Evolutionary conservation across 345 rosid species (phyloP).

Genomic region (Bretschneidera sinensis): DNA sequence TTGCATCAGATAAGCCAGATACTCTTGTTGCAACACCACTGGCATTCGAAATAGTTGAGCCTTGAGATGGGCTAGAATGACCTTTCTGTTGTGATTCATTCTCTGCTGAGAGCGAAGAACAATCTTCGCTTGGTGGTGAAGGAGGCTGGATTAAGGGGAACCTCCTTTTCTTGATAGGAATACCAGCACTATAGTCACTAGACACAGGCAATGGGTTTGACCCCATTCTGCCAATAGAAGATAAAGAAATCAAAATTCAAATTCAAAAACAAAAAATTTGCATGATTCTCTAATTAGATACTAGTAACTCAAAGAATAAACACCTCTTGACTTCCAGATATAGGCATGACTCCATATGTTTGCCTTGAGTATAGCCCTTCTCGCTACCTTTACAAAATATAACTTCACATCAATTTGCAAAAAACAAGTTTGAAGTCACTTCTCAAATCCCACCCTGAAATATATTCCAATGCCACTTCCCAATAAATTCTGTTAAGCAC

Average conservation of each 20-base stretch:
- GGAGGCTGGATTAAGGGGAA: conserved; percentile 36
- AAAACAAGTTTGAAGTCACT: background rate
- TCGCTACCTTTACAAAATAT: conserved; percentile 13
- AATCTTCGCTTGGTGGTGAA: conserved; percentile 38
- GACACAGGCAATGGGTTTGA: conserved; percentile 39
- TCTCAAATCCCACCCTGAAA: conserved; percentile 3
- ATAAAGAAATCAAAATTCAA: conserved; percentile 23
- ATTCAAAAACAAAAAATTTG: conserved; percentile 4
- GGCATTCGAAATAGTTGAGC: conserved; percentile 26
- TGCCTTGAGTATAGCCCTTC: conserved; percentile 12
- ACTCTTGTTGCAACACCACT: conserved; percentile 16
- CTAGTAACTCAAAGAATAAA: conserved; percentile 15
- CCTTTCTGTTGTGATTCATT: conserved; percentile 22
- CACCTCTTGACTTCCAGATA: conserved; percentile 62
- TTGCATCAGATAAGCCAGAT: conserved; percentile 26
- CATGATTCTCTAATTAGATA: conserved; percentile 12
- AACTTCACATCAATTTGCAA: conserved; percentile 1
- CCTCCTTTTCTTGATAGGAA: conserved; percentile 89
- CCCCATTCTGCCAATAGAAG: conserved; percentile 45
- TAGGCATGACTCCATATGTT: conserved; percentile 33
- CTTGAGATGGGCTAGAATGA: conserved; percentile 18
- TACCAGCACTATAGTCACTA: conserved; percentile 49
- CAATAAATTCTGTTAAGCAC: background rate
- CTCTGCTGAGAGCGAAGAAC: conserved; percentile 14
- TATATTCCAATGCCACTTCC: background rate